phyloP scores from a whole-genome alignment of 176 grass and related monocot species.

The Triticum turgidum region DNA sequence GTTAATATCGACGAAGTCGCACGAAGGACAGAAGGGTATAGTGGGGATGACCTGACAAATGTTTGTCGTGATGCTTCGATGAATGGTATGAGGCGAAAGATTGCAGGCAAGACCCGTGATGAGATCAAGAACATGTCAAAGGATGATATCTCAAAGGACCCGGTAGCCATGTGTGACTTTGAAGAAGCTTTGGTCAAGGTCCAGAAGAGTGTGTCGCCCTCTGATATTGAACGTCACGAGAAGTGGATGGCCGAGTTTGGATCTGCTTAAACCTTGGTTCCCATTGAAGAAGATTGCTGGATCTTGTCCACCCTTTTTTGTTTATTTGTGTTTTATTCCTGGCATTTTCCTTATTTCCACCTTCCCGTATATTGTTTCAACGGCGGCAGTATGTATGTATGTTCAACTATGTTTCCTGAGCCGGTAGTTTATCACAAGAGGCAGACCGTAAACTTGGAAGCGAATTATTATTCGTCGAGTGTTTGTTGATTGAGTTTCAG shows the following conservation, averaged over 20 bases:
- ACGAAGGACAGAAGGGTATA: conserved; percentile 78
- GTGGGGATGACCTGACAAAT: conserved; percentile 91
- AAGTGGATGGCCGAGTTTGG: conserved; percentile 96
- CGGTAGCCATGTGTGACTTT: conserved; percentile 90
- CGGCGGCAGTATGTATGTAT: background rate
- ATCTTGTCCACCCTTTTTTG: background rate
- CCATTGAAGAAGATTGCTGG: background rate
- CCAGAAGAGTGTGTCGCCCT: conserved; percentile 84
- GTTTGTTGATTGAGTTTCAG: too few species aligned
- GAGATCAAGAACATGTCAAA: conserved; percentile 93
- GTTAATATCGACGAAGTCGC: conserved; percentile 81
- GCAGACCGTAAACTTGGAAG: background rate
- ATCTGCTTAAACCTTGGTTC: conserved; percentile 43
- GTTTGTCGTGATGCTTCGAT: conserved; percentile 96
- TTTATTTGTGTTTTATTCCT: background rate
- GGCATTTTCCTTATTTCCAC: background rate
- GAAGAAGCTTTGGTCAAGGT: conserved; percentile 79
- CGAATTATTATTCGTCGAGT: too few species aligned
- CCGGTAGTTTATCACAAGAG: background rate
- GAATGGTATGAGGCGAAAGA: conserved; percentile 96
- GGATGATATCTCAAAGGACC: conserved; percentile 91
- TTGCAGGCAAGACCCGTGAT: conserved; percentile 87
- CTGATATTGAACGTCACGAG: conserved; percentile 84
- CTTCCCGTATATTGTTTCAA: background rate
- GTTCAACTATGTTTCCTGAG: background rate